Conservation (phyloP, 2,329 filamentous ascomycete species). For the Chaetomium olivaceum region DNA sequence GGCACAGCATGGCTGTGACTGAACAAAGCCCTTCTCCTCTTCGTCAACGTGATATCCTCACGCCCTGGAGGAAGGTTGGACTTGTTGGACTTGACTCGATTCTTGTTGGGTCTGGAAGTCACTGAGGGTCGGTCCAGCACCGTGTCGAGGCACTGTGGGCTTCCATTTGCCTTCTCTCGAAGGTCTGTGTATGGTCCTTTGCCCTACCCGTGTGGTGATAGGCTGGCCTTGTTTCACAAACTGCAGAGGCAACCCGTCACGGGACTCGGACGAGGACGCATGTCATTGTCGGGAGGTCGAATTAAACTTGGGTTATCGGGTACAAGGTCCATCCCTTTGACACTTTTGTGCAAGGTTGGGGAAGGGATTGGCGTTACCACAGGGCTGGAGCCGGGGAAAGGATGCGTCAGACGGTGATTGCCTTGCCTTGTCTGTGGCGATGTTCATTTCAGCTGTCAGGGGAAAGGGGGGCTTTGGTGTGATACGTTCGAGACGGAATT, state of each 20-base stretch:
- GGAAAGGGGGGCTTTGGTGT: background rate
- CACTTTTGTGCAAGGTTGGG: background rate
- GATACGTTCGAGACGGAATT: background rate
- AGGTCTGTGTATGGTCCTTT: background rate
- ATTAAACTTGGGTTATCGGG: conserved; percentile 8
- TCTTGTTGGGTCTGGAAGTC: background rate
- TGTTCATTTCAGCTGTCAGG: background rate
- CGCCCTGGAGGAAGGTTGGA: background rate
- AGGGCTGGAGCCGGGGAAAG: background rate
- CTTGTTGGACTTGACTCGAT: background rate
- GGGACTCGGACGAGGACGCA: conserved; percentile 3
- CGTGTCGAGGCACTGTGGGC: conserved; percentile 19
- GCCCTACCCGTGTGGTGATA: background rate
- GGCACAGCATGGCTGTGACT: conserved; percentile 7
- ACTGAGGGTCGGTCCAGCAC: conserved; percentile 7
- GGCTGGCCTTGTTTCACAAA: conserved; percentile 8
- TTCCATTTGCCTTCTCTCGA: background rate
- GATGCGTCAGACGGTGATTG: background rate
- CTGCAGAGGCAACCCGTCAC: conserved; percentile 16
- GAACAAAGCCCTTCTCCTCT: background rate
- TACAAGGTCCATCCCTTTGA: background rate
- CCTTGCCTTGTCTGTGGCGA: background rate
- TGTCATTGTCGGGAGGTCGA: conserved; percentile 4
- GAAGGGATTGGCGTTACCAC: conserved; percentile 1
- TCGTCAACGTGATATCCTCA: background rate